Evolutionary conservation across 2,329 filamentous ascomycete species (phyloP), one percentile per base, ranked within the genome.

Genomic region (Verticillium klebahnii): DNA sequence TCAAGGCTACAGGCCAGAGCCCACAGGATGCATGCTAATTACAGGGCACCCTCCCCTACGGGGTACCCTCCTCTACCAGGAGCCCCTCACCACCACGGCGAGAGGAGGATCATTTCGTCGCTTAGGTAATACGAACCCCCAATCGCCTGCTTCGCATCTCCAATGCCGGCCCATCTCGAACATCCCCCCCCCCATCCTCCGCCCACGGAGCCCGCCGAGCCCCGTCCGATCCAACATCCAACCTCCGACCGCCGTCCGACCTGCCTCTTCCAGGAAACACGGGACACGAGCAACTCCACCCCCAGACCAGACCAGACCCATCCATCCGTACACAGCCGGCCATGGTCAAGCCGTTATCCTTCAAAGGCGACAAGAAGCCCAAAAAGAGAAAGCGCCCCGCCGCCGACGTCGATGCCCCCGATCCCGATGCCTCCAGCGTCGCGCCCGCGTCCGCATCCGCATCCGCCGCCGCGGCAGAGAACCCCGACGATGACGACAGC

Each of bases 311-410:
- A 50, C 17, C 40, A n/a, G 11, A 50, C n/a, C 40, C 11, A 9
- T 9, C 54, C 39, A 58, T 50, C 56, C 59, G 56, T 52, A 59
- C 56, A 31, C 29, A 23, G 57, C 61, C 55, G 68, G 77, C 66
- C 64, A 95, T 95, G 91, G 89, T 96, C 69, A 97, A 96, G 75
- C 89, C 94, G 57, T 85, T 99, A 62, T 83, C 87, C 57, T 99
- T 99, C 83, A 99, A 99, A 79, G 95, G 95, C 81, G 95, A 99
- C 79, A 97, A 96, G 77, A 95, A 95, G 79, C 79, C 86, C 63
- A 97, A 95, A 77, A 97, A 97, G 82, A 86, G 92, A 74, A 97
- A 97, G 83, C 87, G 91, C 68, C 77, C 83, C 57, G 80, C 81
- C 59, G 78, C 78, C 54, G 80, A 85, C 54, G 78, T 81, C 63